These are phyloP conservation scores for Rhamnella rubrinervis DNA, from an alignment of 331 rosid genomes.

Conservation along the genomic window DNA sequence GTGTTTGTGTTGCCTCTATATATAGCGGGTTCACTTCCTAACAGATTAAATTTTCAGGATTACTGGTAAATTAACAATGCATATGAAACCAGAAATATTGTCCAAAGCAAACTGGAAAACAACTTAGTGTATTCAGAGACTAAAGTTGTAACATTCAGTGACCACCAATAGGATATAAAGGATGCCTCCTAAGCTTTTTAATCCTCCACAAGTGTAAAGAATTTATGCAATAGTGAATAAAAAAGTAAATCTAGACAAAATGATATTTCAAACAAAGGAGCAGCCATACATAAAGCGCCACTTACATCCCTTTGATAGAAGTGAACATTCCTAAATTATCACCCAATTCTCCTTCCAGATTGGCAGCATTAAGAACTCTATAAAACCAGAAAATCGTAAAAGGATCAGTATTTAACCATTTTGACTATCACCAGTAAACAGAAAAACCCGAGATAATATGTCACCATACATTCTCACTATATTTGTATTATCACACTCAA, in stretches of 20 bases:
- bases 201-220: not conserved
- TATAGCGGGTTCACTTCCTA: no score
- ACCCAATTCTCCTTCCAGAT: conserved; percentile 89
- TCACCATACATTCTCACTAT: conserved; percentile 63
- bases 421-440: conserved; percentile 1
- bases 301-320: conserved; percentile 67
- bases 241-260: not conserved
- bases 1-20: no score
- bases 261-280: not conserved
- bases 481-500: conserved; percentile 57
- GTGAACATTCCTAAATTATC: conserved; percentile 59
- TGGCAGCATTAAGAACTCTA: conserved; percentile 71
- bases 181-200: not conserved
- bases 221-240: not conserved
- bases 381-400: conserved; percentile 34
- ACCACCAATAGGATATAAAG: not conserved
- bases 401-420: conserved; percentile 8
- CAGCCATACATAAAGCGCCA: conserved; percentile 25
- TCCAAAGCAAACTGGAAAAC: no score
- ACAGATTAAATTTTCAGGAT: no score
- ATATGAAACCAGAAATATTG: no score
- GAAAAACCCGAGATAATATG: conserved; percentile 17
- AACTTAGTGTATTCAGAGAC: no score
- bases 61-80: no score
- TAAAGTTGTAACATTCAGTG: not conserved